Evolutionary conservation across 2,329 filamentous ascomycete species (phyloP).

Genomic region (Apiospora saccharicola): DNA sequence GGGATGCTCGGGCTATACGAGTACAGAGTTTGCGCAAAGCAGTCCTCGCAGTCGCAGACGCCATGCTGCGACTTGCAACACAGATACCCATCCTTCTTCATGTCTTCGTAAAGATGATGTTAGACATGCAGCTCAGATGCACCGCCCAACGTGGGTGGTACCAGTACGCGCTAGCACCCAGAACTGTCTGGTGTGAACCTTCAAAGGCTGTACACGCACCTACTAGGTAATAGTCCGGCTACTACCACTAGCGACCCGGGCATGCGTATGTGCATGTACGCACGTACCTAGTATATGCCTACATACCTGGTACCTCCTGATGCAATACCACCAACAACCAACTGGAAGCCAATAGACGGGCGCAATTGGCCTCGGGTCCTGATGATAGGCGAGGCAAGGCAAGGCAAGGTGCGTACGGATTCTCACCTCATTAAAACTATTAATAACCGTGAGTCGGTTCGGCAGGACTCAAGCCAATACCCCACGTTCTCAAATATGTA

Average conservation of each 20-base stretch:
- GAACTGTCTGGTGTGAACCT: not conserved
- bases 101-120: not conserved
- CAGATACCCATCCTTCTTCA: not conserved
- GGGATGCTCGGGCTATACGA: slow-evolving; percentile 10
- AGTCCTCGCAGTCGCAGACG: not conserved
- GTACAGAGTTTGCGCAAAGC: not conserved
- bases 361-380: no score
- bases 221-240: no score
- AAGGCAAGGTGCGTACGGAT: not conserved
- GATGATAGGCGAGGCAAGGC: not conserved
- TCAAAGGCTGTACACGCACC: not conserved
- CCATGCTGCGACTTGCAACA: slow-evolving; percentile 13
- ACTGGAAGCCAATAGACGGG: no score
- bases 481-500: not conserved
- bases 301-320: not conserved
- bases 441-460: not conserved
- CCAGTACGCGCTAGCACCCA: slow-evolving; percentile 4
- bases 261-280: not conserved
- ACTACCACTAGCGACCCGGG: no score
- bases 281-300: not conserved
- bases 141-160: slow-evolving; percentile 10
- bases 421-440: slow-evolving; percentile 2
- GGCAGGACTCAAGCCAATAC: not conserved
- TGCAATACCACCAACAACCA: no score
- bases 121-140: not conserved